phyloP scores from a whole-genome alignment of 2,329 filamentous ascomycete species.

The Aspergillus melleus region DNA sequence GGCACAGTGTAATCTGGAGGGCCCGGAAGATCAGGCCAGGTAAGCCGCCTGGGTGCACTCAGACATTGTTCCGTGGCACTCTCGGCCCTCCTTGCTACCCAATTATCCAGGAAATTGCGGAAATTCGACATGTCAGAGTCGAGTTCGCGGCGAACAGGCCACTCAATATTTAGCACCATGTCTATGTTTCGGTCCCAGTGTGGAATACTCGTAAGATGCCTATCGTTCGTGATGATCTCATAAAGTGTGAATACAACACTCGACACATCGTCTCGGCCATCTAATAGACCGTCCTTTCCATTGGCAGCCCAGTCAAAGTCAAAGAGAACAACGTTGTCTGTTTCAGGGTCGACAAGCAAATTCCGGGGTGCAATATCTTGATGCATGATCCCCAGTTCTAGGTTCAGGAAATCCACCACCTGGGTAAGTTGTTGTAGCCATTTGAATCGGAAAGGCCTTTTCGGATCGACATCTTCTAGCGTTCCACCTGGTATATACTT shows the following conservation, averaged over 20 bases:
- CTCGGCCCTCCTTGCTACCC: neutral
- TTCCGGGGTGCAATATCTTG: neutral
- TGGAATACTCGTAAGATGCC: neutral
- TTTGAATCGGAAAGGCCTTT: neutral
- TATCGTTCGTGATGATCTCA: constrained; percentile 1
- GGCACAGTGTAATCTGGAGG: neutral
- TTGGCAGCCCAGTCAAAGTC: neutral
- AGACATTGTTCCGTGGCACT: neutral
- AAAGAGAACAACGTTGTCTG: neutral
- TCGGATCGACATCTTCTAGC: neutral
- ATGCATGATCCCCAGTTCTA: constrained; percentile 1
- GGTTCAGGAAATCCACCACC: neutral
- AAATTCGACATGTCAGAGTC: neutral
- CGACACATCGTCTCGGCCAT: neutral
- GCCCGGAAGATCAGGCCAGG: neutral
- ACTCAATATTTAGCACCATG: neutral
- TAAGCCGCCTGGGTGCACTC: neutral
- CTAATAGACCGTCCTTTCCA: neutral
- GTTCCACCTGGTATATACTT: constrained; percentile 2
- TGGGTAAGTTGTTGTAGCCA: constrained; percentile 1
- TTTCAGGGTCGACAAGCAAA: neutral
- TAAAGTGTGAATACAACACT: neutral
- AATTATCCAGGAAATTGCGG: neutral
- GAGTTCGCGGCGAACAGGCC: neutral
- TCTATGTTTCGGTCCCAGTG: neutral